These are phyloP conservation scores for Blastobotrys malaysiensis DNA, from an alignment of 1,139 yeast species.

Conservation along the genomic window DNA sequence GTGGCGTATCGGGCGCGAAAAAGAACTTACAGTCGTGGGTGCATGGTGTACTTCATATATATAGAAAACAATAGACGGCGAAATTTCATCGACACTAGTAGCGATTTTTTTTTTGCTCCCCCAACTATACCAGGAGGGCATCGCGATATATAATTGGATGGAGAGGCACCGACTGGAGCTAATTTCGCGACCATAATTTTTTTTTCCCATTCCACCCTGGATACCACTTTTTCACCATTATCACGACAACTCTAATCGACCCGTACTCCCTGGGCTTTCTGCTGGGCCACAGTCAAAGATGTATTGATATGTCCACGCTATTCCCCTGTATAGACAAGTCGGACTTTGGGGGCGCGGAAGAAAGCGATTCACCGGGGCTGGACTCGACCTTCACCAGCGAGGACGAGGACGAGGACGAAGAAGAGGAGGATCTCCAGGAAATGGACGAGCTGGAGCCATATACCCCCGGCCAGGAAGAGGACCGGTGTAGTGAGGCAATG, in stretches of 20 bases:
- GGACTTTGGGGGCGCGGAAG: neutral
- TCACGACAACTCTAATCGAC: neutral
- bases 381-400: neutral
- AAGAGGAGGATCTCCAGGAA: neutral
- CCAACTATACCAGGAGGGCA: no score
- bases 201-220: no score
- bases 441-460: neutral
- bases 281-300: neutral
- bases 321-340: neutral
- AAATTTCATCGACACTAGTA: neutral
- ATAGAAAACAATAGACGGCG: neutral
- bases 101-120: neutral
- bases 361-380: neutral
- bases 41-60: neutral
- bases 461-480: no score
- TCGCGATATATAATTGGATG: neutral
- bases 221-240: neutral
- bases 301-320: neutral
- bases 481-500: no score
- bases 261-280: neutral
- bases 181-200: no score
- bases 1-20: no score
- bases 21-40: neutral
- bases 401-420: neutral
- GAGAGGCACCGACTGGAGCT: no score